Base-by-base conservation (phyloP, 306 rosid species). In the Trifolium repens region DNA sequence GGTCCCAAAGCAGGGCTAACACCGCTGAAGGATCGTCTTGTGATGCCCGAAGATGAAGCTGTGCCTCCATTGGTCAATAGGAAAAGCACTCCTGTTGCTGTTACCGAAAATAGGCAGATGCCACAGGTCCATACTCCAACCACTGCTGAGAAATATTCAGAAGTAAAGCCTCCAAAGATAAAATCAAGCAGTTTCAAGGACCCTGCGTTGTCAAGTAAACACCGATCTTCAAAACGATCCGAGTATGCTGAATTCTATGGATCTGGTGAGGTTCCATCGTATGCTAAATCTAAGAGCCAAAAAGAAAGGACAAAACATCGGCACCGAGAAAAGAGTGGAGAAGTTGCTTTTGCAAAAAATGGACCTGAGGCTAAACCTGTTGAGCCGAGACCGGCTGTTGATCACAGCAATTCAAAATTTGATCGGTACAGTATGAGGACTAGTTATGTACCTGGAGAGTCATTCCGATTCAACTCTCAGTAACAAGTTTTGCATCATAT, bases 251-350 rank as follows among this genome's bases (percentile, higher is more conserved):
- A 90, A 46, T 94, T 91, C 81, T 94, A 91, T 49, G 93, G 92
- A 57, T 86, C 96, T 0, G 58, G 85, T 77, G 98, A 91, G 79
- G 70, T 78, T 58, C 91, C 96, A 40, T 86, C 91, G 4, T 70
- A 83, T 61, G 63, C 61, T 71, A 87, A 90, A 85, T 85, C 96
- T 9, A 94, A 94, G 87, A 88, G 91, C 85, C 93, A 84, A 72
- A 94, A 94, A 63, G 96, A 94, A 71, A 86, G 96, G 81, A 68
- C 96, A 3, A 88, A 89, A 82, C 97, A 91, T 71, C 84, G 97
- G 35, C 93, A 84, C 30, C 87, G 97, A 15, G 97, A 91, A 55
- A 91, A 92, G 87, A 92, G 89, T 42, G 96, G 92, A 65, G 92
- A 90, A 81, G 89, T 76, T 16, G 81, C 35, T 78, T 84, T 46